Percentiles rank a stretch among this genome's conserved stretches.
These are phyloP conservation scores for Sphaceloma murrayae DNA, from an alignment of 2,329 filamentous ascomycete species.

Conservation along the genomic window DNA sequence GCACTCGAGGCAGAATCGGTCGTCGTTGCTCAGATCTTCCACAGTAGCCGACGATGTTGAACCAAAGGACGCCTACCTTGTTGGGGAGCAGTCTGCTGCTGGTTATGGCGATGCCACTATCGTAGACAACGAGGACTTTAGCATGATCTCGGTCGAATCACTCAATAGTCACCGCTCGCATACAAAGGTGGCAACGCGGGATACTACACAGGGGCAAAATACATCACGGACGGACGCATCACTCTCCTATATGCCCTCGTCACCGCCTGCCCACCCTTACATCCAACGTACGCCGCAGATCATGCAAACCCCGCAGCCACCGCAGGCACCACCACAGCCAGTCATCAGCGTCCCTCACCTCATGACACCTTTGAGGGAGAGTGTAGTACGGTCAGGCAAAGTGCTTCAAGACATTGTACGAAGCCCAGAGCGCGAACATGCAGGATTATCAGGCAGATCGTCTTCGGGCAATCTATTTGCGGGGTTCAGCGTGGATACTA, in stretches of 20 bases:
- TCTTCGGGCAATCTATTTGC: constrained; percentile 25
- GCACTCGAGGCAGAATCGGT: background rate
- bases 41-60: constrained; percentile 1
- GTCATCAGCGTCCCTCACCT: constrained; percentile 15
- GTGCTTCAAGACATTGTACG: constrained; percentile 18
- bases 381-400: constrained; percentile 17
- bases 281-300: constrained; percentile 9
- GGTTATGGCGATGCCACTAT: constrained; percentile 36
- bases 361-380: constrained; percentile 17
- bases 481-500: constrained; percentile 33
- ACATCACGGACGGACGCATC: background rate
- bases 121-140: constrained; percentile 42
- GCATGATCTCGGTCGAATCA: constrained; percentile 42
- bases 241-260: constrained; percentile 27
- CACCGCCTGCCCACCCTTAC: constrained; percentile 22
- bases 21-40: constrained; percentile 1
- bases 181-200: background rate
- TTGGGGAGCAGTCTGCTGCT: constrained; percentile 14
- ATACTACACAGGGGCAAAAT: background rate
- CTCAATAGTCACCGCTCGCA: constrained; percentile 27
- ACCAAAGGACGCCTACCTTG: background rate
- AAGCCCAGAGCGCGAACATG: constrained; percentile 14
- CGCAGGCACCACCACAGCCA: constrained; percentile 10
- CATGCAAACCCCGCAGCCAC: constrained; percentile 16
- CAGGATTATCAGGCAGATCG: constrained; percentile 3